phyloP scores from a whole-genome alignment of 2,329 filamentous ascomycete genomes.

The Stemphylium lycopersici region DNA sequence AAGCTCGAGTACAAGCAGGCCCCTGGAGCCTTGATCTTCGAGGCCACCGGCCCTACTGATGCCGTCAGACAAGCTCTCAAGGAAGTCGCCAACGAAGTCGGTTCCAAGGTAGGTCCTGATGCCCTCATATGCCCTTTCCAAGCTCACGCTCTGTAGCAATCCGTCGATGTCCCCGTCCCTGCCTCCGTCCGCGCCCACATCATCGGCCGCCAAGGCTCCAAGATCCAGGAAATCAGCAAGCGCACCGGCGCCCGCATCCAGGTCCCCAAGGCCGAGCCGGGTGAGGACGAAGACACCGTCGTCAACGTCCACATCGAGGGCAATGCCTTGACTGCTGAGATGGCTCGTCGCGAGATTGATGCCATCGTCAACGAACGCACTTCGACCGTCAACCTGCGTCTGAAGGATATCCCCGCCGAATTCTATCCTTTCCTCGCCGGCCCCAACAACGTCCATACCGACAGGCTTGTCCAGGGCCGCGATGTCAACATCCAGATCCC shows the following conservation, averaged over 20 bases:
- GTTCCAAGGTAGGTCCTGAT: conserved; percentile 69
- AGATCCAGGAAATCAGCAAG: conserved; percentile 88
- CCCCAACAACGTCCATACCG: conserved; percentile 70
- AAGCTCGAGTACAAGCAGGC: conserved; percentile 78
- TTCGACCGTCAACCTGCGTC: conserved; percentile 78
- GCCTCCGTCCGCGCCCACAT: conserved; percentile 84
- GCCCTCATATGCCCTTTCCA: not conserved
- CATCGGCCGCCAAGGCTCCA: conserved; percentile 89
- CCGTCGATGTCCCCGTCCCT: conserved; percentile 78
- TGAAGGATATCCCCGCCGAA: conserved; percentile 85
- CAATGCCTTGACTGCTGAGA: conserved; percentile 83
- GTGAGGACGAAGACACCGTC: conserved; percentile 76
- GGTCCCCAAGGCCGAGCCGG: conserved; percentile 81
- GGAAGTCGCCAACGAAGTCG: conserved; percentile 87
- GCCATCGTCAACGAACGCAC: conserved; percentile 87
- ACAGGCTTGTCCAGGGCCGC: conserved; percentile 72
- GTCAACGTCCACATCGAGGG: conserved; percentile 91
- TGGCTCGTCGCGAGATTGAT: conserved; percentile 82
- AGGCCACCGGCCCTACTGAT: conserved; percentile 82
- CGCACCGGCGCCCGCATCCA: conserved; percentile 90
- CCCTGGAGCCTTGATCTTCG: conserved; percentile 79
- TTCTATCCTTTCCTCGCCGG: conserved; percentile 96
- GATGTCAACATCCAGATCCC: conserved; percentile 85
- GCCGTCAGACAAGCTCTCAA: conserved; percentile 86
- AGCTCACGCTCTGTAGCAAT: conserved; percentile 56